Percentiles rank a stretch among this genome's conserved stretches.
These are phyloP conservation scores for Talaromyces sp. DNA, from an alignment of 2,329 filamentous ascomycete species.

Conservation along the genomic window DNA sequence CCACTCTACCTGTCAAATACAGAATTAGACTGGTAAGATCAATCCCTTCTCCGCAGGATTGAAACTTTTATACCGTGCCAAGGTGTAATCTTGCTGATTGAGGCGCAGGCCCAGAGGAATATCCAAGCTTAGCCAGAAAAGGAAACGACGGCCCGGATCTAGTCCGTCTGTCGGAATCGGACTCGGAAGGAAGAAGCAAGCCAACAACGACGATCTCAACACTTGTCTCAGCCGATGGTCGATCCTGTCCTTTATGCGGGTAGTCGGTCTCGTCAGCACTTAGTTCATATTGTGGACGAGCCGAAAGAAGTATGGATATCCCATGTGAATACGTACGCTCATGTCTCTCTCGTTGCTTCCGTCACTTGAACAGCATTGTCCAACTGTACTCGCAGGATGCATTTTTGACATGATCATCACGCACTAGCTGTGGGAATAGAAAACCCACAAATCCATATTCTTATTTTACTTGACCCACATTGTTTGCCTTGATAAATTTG, in stretches of 20 bases:
- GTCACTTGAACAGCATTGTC: too few relatives aligned
- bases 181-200: background rate
- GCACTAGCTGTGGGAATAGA: too few relatives aligned
- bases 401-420: too few relatives aligned
- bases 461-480: too few relatives aligned
- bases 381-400: too few relatives aligned
- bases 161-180: background rate
- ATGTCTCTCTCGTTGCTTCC: too few relatives aligned
- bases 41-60: constrained; percentile 3
- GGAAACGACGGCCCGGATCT: background rate
- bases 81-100: background rate
- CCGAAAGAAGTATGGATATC: too few relatives aligned
- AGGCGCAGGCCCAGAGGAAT: background rate
- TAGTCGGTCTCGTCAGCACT: background rate
- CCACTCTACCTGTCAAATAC: constrained; percentile 10
- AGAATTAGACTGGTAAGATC: constrained; percentile 1
- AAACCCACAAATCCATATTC: too few relatives aligned
- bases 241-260: background rate
- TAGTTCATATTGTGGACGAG: too few relatives aligned
- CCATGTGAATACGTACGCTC: too few relatives aligned
- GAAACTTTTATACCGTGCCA: constrained; percentile 1
- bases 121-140: constrained; percentile 1
- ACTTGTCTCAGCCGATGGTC: constrained; percentile 11
- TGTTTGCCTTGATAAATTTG: too few relatives aligned
- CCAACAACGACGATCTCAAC: constrained; percentile 13